These are phyloP conservation scores for Leccinum ochraceum DNA, from an alignment of 768 basidiomycete genomes.

Conservation along the genomic window DNA sequence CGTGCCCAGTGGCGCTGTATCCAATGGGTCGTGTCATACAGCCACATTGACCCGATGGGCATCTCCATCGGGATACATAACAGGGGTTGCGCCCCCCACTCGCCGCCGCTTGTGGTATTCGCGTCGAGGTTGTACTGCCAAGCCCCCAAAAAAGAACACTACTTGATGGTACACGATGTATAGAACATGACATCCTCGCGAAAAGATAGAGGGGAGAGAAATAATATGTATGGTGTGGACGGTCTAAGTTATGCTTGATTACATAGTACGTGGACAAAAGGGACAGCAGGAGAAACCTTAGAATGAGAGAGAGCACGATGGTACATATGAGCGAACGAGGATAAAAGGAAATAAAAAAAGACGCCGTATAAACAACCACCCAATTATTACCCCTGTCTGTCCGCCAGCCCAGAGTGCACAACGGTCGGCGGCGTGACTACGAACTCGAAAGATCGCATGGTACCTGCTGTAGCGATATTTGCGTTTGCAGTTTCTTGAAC, in stretches of 20 bases:
- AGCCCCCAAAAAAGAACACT: background rate
- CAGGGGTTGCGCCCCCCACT: background rate
- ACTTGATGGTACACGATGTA: background rate
- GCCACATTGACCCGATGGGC: background rate
- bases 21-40: background rate
- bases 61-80: background rate
- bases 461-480: slow-evolving; percentile 10
- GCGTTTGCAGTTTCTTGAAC: slow-evolving; percentile 32
- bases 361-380: slow-evolving; percentile 6
- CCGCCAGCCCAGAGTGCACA: background rate
- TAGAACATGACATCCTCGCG: background rate
- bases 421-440: slow-evolving; percentile 4
- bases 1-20: background rate
- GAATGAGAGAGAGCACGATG: slow-evolving; percentile 6
- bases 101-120: background rate
- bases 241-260: slow-evolving; percentile 10
- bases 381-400: background rate
- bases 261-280: background rate
- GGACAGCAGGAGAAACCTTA: background rate
- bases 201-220: background rate
- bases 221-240: background rate
- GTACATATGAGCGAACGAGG: slow-evolving; percentile 18
- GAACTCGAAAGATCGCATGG: slow-evolving; percentile 16
- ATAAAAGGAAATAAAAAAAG: slow-evolving; percentile 23
- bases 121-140: background rate